Evolutionary conservation across 768 basidiomycete genomes (phyloP), one percentile per base, ranked within the genome.

Genomic region (Hygrophorus russula): DNA sequence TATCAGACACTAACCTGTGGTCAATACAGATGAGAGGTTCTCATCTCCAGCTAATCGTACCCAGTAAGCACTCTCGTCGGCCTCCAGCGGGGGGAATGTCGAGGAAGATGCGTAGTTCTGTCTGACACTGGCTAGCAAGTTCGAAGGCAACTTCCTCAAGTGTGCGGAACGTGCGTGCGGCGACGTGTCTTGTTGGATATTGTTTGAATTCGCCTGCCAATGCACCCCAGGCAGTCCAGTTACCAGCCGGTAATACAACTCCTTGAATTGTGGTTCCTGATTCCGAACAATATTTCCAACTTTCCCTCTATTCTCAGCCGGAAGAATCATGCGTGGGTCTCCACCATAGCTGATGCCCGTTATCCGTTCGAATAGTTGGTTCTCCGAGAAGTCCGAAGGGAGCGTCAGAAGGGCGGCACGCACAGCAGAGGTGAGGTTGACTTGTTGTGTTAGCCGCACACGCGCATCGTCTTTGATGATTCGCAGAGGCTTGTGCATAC

Each of bases 401-500:
- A 96, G 79, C 7, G 78, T 82, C 49, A 96, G 76, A 39, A 98
- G 80, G 0, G 91, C 82, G n/a, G 88, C 78, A 36, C 91, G 82
- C 13, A 96, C 71, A 2, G 93, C 93, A 10, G 87, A 90, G 10
- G 82, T 77, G 35, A 96, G 73, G 69, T 99, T 99, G 56, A 91
- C 89, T 54, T 94, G 87, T 57, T 92, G 86, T 14, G 92, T 90
- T 41, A 93, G 70, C 42, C 86, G 80, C 12, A 97, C 88, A 31
- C 92, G 82, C 2, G 91, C 82, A 58, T 96, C 90, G 59, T 93
- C 87, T 61, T 80, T 80, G 62, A 96, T 84, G 55, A 94, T 93
- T 39, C 88, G 78, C 38, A 93, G 75, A 1, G 96, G 96, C 62
- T 99, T 99, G 65, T 98, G 96, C 80, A 97, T 90, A 28, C 96